Evolutionary conservation across 176 grass and related monocot species (phyloP), one percentile per base, ranked within the genome.

Genomic region (Cenchrus fungigraminus): DNA sequence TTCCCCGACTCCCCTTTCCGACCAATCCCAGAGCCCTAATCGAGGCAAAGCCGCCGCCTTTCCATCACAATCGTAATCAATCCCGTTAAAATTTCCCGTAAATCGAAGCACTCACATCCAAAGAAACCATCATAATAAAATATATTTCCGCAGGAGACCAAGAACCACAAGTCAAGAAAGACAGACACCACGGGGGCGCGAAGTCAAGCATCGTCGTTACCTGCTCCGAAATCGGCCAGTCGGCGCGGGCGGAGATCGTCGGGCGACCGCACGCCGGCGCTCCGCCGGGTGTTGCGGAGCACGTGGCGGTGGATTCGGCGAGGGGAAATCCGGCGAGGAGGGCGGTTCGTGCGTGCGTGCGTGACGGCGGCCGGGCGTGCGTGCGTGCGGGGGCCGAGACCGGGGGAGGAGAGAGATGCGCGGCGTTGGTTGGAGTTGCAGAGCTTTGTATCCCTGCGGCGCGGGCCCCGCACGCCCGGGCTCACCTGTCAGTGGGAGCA

Each of bases 381-480:
- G 6, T 2, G 1, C 1, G 14, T 17, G 20, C 40, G 58, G 53
- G 65, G 12, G n/a, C 6, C 11, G 9, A 22, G 28, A 50, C 14
- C 2, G 9, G 46, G 22, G 51, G 29, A 31, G 14, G 71, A 22
- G 25, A 22, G 25, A 8, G 20, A 22, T 45, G 28, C 15, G 78
- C 15, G 76, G 79, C 43, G 62, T 42, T 10, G 20, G 71, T 25
- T 83, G 80, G 57, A 15, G 14, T 40, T 40, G 37, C 37, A 9
- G 16, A 14, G n/a, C 22, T 31, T 13, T 49, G 67, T 40, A 2
- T 61, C 14, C 0, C 77, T 85, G 82, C 1, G 0, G 0, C 0
- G 54, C 17, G 77, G 62, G 87, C 31, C 61, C 67, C 0, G 0
- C 4, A 0, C 0, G 0, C 0, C 0, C 0, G 47, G 87, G 10